These are phyloP conservation scores for Hypomyces rosellus DNA, from an alignment of 2,329 filamentous ascomycete species.

Conservation along the genomic window DNA sequence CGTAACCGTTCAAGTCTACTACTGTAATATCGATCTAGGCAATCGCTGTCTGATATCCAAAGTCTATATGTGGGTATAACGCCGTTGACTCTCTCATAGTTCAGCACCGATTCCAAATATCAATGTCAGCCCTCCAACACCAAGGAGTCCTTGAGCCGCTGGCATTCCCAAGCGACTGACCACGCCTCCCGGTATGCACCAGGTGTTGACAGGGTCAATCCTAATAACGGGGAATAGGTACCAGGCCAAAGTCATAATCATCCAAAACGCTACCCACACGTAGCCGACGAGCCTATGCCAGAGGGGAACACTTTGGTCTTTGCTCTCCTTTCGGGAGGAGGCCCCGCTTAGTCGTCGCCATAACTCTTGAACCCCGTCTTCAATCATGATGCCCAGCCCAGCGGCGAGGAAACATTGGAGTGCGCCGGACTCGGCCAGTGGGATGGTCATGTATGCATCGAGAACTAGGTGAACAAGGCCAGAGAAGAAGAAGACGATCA, in stretches of 20 bases:
- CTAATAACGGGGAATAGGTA: constrained; percentile 10
- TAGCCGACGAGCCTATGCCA: constrained; percentile 15
- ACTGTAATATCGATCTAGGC: too few species aligned
- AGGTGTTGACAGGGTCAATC: not conserved
- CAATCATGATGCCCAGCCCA: constrained; percentile 4
- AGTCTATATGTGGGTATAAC: too few species aligned
- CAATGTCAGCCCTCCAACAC: constrained; percentile 6
- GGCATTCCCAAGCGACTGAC: constrained; percentile 3
- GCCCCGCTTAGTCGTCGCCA: constrained; percentile 3
- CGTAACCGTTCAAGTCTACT: too few species aligned
- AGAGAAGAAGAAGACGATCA: constrained; percentile 11
- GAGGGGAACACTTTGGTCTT: not conserved
- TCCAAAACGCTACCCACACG: constrained; percentile 12
- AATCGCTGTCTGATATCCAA: too few species aligned
- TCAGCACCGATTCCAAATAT: not conserved
- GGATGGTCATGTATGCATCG: not conserved
- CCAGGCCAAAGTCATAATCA: constrained; percentile 11
- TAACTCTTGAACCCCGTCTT: constrained; percentile 6
- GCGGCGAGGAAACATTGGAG: constrained; percentile 10
- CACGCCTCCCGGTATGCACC: constrained; percentile 8
- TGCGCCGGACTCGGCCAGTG: not conserved
- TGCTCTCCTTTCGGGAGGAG: not conserved
- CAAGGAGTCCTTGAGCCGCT: not conserved
- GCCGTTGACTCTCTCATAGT: too few species aligned
- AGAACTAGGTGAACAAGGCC: constrained; percentile 7